Base-by-base conservation (phyloP, 2,329 filamentous ascomycete genomes). In the Chaetothyriales sp. region DNA sequence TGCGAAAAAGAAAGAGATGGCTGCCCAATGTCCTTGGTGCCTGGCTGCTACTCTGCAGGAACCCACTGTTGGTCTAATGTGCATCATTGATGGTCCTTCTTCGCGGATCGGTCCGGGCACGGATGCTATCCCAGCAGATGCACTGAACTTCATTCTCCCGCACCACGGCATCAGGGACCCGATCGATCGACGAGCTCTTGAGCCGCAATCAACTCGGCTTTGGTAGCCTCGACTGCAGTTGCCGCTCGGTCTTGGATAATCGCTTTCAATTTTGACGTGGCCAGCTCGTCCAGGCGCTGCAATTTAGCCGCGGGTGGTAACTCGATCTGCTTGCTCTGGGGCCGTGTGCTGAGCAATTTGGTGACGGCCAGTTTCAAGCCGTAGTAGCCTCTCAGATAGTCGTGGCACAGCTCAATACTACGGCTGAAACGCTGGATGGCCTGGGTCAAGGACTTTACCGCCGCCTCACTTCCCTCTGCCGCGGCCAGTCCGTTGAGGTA, bases 301-400 rank as follows among this genome's bases (percentile, higher is more conserved):
- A 60, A 22, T 12, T 54, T 57, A 15, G 26, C 45, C 28, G 43
- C 20, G 20, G 47, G 48, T 19, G 42, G 26, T 19, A 48, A 47
- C 18, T 49, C 54, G 47, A 48, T 57, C 32, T 47, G 32, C 36
- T 51, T 48, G 39, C 50, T 50, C 43, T 42, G 48, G 36, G 19
- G 36, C 22, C 19, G 18, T 15, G 51, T 53, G 49, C 48, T 47
- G 32, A 57, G 49, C 15, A 60, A 52, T 48, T 53, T 59, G 26
- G 55, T 57, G 18, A 53, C 49, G n/a, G 54, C 55, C 28, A 60
- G 44, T 65, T 90, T 92, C 53, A 98, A 71, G 5, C 92, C 92
- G 66, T 95, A 96, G 65, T 88, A 94, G 1, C 89, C 92, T 54
- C 92, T 80, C 55, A 96, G 68, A 64, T 95, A 96, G 64, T 88